Evolutionary conservation across 306 rosid genomes (phyloP).

Genomic region (Morella rubra): DNA sequence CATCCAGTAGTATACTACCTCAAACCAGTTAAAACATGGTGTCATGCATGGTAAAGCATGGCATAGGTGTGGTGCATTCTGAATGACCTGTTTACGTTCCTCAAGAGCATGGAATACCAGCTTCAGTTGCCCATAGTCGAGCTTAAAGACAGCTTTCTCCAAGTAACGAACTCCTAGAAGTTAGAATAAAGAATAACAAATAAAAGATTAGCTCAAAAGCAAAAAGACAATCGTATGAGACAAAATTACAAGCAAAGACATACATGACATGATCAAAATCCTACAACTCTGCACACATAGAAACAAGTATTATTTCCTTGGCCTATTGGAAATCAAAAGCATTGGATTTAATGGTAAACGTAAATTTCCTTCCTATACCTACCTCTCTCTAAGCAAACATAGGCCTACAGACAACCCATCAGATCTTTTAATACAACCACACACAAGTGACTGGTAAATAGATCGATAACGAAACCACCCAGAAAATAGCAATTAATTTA

Average conservation of each 20-base stretch:
- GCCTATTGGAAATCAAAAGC: neutral
- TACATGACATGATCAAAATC: neutral
- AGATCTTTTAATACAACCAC: neutral
- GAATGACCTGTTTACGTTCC: conserved; percentile 92
- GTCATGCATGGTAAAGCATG: conserved; percentile 99
- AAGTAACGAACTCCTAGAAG: conserved; percentile 84
- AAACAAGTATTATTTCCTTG: neutral
- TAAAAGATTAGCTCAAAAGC: conserved; percentile 10
- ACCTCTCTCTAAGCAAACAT: neutral
- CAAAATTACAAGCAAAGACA: neutral
- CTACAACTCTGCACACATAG: neutral
- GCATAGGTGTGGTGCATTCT: conserved; percentile 97
- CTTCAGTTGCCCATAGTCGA: conserved; percentile 94
- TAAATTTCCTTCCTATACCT: neutral
- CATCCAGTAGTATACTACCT: conserved; percentile 81
- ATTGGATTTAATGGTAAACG: neutral
- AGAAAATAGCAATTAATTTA: neutral
- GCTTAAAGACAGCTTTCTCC: conserved; percentile 95
- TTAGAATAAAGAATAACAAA: conserved; percentile 23
- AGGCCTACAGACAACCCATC: neutral
- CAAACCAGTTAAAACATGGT: conserved; percentile 95
- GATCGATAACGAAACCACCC: neutral
- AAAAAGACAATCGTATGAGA: conserved; percentile 16
- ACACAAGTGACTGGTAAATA: neutral
- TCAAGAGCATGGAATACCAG: conserved; percentile 95